Evolutionary conservation across 305 asterid species (phyloP).

Genomic region (Solanum hybrid): DNA sequence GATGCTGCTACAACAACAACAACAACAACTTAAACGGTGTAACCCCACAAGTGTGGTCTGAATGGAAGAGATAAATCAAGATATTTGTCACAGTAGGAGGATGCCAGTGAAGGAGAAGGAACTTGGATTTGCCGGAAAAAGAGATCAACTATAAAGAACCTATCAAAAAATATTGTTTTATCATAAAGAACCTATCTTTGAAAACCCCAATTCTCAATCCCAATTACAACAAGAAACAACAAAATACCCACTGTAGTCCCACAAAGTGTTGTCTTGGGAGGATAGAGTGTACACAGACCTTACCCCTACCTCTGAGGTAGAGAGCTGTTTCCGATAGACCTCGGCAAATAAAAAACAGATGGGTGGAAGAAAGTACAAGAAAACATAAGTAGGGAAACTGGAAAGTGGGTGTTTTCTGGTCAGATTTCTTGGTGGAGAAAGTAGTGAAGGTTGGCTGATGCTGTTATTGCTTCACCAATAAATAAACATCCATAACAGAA

Average conservation of each 20-base stretch:
- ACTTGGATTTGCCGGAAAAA: background rate
- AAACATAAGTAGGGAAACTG: background rate
- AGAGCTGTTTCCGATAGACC: background rate
- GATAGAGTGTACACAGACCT: background rate
- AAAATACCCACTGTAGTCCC: background rate
- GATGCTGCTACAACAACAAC: background rate
- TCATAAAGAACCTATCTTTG: background rate
- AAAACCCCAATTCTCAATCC: background rate
- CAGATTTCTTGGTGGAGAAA: background rate
- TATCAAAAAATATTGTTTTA: background rate
- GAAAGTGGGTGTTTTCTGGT: background rate
- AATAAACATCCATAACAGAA: background rate
- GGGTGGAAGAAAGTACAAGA: background rate
- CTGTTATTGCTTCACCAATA: background rate
- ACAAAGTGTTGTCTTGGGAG: background rate
- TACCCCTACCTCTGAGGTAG: background rate
- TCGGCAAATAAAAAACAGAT: background rate
- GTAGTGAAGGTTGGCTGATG: background rate
- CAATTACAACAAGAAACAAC: background rate
- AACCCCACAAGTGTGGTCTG: background rate
- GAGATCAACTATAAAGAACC: background rate
- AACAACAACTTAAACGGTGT: background rate
- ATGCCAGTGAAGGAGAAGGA: background rate
- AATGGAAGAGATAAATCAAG: background rate
- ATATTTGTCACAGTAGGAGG: background rate